A percentile compares a stretch with the other conserved stretches of the same genome.
Evolutionary conservation across 768 basidiomycete species (phyloP).

Genomic region (Termitomyces sp.): DNA sequence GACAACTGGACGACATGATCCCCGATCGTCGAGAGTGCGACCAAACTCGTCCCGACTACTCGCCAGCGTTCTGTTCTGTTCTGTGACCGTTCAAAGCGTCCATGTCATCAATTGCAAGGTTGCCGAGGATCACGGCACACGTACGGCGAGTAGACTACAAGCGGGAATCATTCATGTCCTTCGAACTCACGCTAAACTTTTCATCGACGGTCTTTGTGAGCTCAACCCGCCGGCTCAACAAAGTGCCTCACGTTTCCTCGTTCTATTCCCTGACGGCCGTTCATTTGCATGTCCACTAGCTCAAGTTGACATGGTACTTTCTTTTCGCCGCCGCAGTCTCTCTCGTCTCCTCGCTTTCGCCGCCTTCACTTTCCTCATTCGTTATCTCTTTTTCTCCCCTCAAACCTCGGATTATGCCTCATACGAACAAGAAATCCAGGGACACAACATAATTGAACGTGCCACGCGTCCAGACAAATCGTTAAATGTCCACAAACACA

Average conservation of each 20-base stretch:
- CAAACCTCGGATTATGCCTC: constrained; percentile 27
- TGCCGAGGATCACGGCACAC: not conserved
- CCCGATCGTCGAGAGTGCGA: not conserved
- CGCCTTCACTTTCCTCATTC: constrained; percentile 26
- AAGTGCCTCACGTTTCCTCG: not conserved
- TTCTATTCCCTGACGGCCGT: not conserved
- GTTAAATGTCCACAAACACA: constrained; percentile 84
- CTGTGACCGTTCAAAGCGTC: not conserved
- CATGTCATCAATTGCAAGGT: too few relatives aligned
- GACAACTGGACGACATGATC: not conserved
- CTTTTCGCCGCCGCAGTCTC: constrained; percentile 44
- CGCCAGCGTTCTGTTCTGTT: not conserved
- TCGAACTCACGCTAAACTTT: not conserved
- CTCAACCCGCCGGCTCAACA: too few relatives aligned
- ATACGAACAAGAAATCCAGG: constrained; percentile 39
- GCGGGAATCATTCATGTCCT: not conserved
- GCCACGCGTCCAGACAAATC: constrained; percentile 61
- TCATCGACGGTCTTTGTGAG: not conserved
- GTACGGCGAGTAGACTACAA: not conserved
- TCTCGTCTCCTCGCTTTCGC: constrained; percentile 34
- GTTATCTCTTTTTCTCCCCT: constrained; percentile 30
- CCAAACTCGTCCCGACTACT: too few relatives aligned
- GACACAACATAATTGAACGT: constrained; percentile 50
- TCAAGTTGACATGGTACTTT: constrained; percentile 27
- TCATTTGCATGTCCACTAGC: not conserved